Percentiles rank a stretch among this genome's conserved stretches.
Evolutionary conservation across 805 yeast genomes (phyloP).

Genomic region (Scheffersomyces ergatensis): DNA sequence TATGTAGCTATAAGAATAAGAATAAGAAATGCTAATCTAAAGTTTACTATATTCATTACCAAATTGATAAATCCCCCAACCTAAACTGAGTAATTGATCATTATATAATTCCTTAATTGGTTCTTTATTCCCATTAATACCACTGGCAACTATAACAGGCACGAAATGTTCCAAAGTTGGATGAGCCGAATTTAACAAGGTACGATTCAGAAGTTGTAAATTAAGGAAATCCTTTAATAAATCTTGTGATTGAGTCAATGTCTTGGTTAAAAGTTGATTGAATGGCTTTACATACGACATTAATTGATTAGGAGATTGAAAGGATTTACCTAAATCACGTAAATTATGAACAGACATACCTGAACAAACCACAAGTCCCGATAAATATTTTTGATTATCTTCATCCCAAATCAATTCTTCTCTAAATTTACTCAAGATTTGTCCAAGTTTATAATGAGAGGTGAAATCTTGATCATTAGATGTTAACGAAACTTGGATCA

Average conservation of each 20-base stretch:
- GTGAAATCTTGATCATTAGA: constrained; percentile 37
- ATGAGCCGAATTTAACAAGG: constrained; percentile 52
- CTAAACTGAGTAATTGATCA: constrained; percentile 46
- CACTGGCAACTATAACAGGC: constrained; percentile 62
- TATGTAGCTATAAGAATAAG: neutral
- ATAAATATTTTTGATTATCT: constrained; percentile 16
- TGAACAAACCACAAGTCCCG: constrained; percentile 55
- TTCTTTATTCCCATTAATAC: constrained; percentile 41
- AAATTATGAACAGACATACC: constrained; percentile 84
- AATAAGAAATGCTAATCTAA: neutral
- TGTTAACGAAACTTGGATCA: constrained; percentile 52
- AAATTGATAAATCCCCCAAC: constrained; percentile 69
- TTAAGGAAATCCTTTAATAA: constrained; percentile 26
- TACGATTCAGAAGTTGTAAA: constrained; percentile 22
- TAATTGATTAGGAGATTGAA: constrained; percentile 11
- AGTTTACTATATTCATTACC: constrained; percentile 17
- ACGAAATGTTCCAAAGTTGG: constrained; percentile 76
- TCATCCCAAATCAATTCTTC: constrained; percentile 35
- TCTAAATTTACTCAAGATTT: constrained; percentile 50
- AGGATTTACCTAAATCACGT: constrained; percentile 42
- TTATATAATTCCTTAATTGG: constrained; percentile 46
- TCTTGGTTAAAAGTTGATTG: constrained; percentile 42
- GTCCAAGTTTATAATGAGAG: constrained; percentile 53
- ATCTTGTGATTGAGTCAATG: constrained; percentile 29
- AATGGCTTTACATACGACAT: constrained; percentile 55